phyloP scores from a whole-genome alignment of 306 rosid genomes.

The Luffa acutangula region DNA sequence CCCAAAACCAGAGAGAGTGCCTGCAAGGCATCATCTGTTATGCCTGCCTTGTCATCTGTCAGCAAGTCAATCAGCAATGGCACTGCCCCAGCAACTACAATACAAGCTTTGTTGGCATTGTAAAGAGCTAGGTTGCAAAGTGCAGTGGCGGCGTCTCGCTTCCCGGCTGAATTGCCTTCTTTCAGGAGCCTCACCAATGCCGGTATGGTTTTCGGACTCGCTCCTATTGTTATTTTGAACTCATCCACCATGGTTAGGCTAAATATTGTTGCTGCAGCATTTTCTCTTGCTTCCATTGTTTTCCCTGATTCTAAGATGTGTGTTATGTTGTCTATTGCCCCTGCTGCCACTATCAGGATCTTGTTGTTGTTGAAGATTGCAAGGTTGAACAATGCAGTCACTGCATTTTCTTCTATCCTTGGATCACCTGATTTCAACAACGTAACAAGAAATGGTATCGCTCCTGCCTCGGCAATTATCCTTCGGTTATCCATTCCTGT shows the following conservation, averaged over 20 bases:
- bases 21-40: conserved; percentile 67
- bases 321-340: conserved; percentile 66
- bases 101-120: conserved; percentile 50
- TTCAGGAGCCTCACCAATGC: conserved; percentile 64
- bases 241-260: conserved; percentile 76
- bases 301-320: conserved; percentile 61
- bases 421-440: conserved; percentile 58
- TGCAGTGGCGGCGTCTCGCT: conserved; percentile 78
- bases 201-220: conserved; percentile 47
- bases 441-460: conserved; percentile 72
- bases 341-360: conserved; percentile 70
- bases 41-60: conserved; percentile 72
- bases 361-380: conserved; percentile 80
- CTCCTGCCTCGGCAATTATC: conserved; percentile 85
- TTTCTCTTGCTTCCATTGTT: conserved; percentile 83
- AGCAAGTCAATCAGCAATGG: conserved; percentile 51
- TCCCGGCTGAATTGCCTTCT: conserved; percentile 72
- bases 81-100: conserved; percentile 49
- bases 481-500: conserved; percentile 66
- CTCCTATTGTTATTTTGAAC: conserved; percentile 57
- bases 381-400: conserved; percentile 79
- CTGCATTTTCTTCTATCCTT: conserved; percentile 75
- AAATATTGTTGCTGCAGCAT: conserved; percentile 77
- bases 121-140: conserved; percentile 64
- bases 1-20: conserved; percentile 61